Evolutionary conservation across 2,329 filamentous ascomycete species (phyloP).

Genomic region (Pyricularia pennisetigena): DNA sequence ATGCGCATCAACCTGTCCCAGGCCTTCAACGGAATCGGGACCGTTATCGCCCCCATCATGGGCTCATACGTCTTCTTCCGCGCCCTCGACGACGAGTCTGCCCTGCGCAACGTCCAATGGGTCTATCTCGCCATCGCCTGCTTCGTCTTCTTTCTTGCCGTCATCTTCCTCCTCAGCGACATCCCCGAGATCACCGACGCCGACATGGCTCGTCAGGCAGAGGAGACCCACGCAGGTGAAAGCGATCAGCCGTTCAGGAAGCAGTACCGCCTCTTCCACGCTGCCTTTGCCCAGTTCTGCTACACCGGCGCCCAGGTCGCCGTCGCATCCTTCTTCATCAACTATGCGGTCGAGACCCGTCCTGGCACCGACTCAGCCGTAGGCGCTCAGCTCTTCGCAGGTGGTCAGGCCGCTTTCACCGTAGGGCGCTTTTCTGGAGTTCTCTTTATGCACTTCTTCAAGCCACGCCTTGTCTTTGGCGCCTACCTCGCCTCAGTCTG

Average conservation of each 20-base stretch:
- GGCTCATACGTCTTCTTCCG: conserved; percentile 67
- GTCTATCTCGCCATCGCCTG: conserved; percentile 64
- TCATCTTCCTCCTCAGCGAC: conserved; percentile 55
- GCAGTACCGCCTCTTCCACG: conserved; percentile 69
- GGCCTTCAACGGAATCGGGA: conserved; percentile 67
- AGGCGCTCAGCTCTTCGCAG: conserved; percentile 60
- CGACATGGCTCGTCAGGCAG: conserved; percentile 55
- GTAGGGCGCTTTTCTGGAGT: conserved; percentile 61
- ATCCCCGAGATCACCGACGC: conserved; percentile 65
- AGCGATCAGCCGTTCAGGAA: conserved; percentile 55
- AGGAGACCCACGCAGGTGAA: conserved; percentile 40
- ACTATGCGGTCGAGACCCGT: conserved; percentile 56
- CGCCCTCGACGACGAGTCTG: conserved; percentile 42
- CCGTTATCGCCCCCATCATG: conserved; percentile 62
- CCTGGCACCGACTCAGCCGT: conserved; percentile 35
- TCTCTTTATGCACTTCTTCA: conserved; percentile 55
- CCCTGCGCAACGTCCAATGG: conserved; percentile 63
- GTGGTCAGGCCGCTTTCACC: conserved; percentile 64
- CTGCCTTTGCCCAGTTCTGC: conserved; percentile 66
- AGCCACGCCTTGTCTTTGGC: conserved; percentile 59
- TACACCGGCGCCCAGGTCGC: conserved; percentile 66
- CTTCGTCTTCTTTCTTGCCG: conserved; percentile 58
- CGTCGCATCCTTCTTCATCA: conserved; percentile 59
- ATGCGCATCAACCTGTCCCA: conserved; percentile 69
- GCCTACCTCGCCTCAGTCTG: conserved; percentile 54